Percentiles rank a stretch among this genome's conserved stretches.
Evolutionary conservation across 805 yeast genomes (phyloP).

Genomic region (Wickerhamomyces queroliae): DNA sequence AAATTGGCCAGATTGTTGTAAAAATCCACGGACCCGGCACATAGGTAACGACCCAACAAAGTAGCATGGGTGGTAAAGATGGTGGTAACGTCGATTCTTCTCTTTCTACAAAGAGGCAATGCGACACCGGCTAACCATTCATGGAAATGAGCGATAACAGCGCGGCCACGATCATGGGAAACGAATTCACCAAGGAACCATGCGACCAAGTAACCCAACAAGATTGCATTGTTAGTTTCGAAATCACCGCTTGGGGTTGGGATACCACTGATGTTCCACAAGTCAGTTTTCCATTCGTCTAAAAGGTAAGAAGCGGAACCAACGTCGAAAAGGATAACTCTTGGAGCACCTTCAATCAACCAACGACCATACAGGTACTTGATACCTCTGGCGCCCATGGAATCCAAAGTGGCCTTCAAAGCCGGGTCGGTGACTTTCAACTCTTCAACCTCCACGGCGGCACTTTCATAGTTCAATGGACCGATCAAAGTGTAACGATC

Average conservation of each 20-base stretch:
- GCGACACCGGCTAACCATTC: slow-evolving; percentile 99
- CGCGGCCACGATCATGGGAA: slow-evolving; percentile 76
- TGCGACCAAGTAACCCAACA: slow-evolving; percentile 88
- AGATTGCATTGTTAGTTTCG: slow-evolving; percentile 89
- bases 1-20: slow-evolving; percentile 84
- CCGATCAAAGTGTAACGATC: slow-evolving; percentile 85
- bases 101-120: slow-evolving; percentile 83
- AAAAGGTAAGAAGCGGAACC: slow-evolving; percentile 65
- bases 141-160: slow-evolving; percentile 91
- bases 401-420: slow-evolving; percentile 58
- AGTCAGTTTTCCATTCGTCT: slow-evolving; percentile 91
- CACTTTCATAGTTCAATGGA: slow-evolving; percentile 69
- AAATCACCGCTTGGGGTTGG: slow-evolving; percentile 88
- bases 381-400: slow-evolving; percentile 81
- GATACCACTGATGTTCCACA: slow-evolving; percentile 88
- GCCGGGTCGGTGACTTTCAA: slow-evolving; percentile 50
- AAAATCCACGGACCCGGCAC: slow-evolving; percentile 96
- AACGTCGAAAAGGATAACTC: slow-evolving; percentile 84
- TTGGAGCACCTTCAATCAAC: slow-evolving; percentile 97
- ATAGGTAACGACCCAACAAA: slow-evolving; percentile 84
- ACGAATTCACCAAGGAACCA: slow-evolving; percentile 96
- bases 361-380: slow-evolving; percentile 86
- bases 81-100: slow-evolving; percentile 90
- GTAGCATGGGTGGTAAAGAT: slow-evolving; percentile 98
- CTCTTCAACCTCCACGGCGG: slow-evolving; percentile 79